Base-by-base conservation (phyloP, 2,329 filamentous ascomycete species). In the Aspergillus sp. region DNA sequence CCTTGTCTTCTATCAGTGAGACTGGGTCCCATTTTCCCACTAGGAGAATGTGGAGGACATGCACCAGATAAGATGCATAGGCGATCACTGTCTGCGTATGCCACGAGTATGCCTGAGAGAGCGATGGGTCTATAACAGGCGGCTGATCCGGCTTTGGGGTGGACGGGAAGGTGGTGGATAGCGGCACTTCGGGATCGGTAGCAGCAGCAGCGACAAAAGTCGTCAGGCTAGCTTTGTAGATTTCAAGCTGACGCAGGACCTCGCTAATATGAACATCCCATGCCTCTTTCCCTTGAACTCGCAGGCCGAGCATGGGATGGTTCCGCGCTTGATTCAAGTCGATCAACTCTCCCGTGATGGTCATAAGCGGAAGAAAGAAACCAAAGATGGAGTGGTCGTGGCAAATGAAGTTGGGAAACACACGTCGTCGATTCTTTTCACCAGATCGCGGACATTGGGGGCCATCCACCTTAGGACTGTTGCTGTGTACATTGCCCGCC, bases 21-120 rank as follows among this genome's bases (percentile, higher is more conserved):
- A 95, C 89, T 0, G 90, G 90, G 62, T 96, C 90, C 90, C 90
- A 96, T 68, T 94, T 94, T 7, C 88, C 89, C n/a, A 88, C 85
- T 2, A 96, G 77, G 2, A 96, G 75, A 43, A 95, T 93, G 64
- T 96, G 88, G 19, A 95, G 74, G 9, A 94, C 90, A 59, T 95
- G 88, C 80, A 95, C 91, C 27, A 95, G 82, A 59, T 96, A 89
- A 0, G 86, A 94, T 42, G 88, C 85, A 63, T 96, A 96, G 0
- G 89, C 88, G 45, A 88, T 79, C 29, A 94, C 87, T 39, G 91
- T 94, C 60, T 84, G 85, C 1, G 86, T 89, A 65, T 94, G 89
- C 58, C 64, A 67, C 4, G 62, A 61, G 48, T 63, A 65, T 2
- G 63, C 63, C 38, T 63, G 59, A 5, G 64, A 57, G 12, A 60